Evolutionary conservation across 352 stramenopile species (phyloP).

Genomic region (Phytophthora melonis): DNA sequence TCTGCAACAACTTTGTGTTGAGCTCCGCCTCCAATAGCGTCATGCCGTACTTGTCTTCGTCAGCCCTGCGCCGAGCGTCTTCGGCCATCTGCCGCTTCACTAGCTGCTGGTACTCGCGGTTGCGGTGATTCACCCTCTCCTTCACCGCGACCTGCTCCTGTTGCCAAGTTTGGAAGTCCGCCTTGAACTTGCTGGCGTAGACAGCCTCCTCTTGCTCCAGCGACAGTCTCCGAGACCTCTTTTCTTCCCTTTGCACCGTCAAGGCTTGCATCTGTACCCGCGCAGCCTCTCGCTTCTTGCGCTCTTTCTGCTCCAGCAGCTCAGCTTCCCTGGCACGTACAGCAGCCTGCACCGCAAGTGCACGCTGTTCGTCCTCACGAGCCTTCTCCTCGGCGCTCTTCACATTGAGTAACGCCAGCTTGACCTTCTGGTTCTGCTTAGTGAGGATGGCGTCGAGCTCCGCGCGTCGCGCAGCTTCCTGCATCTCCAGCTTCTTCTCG

Average conservation of each 20-base stretch:
- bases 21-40: conserved; percentile 64
- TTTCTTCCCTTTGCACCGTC: conserved; percentile 55
- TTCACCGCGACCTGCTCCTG: conserved; percentile 43
- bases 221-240: conserved; percentile 30
- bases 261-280: conserved; percentile 49
- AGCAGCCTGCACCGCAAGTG: conserved; percentile 49
- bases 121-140: conserved; percentile 42
- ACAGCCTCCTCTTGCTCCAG: conserved; percentile 48
- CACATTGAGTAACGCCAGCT: conserved; percentile 65
- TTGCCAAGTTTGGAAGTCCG: conserved; percentile 58
- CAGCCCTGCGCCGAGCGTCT: conserved; percentile 45
- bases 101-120: conserved; percentile 52
- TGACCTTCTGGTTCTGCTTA: conserved; percentile 67
- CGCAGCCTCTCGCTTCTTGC: conserved; percentile 44
- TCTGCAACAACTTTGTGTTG: conserved; percentile 56
- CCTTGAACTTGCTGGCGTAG: conserved; percentile 58
- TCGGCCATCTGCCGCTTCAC: conserved; percentile 61
- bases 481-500: conserved; percentile 56
- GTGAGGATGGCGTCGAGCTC: conserved; percentile 57
- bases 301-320: conserved; percentile 44
- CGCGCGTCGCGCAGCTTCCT: conserved; percentile 53
- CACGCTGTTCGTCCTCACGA: conserved; percentile 62
- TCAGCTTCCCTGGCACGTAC: conserved; percentile 49
- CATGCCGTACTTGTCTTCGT: conserved; percentile 79
- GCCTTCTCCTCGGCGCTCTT: conserved; percentile 71